Conservation (phyloP, 805 yeast species). For the Cyberlindnera xishuangbannaensis region DNA sequence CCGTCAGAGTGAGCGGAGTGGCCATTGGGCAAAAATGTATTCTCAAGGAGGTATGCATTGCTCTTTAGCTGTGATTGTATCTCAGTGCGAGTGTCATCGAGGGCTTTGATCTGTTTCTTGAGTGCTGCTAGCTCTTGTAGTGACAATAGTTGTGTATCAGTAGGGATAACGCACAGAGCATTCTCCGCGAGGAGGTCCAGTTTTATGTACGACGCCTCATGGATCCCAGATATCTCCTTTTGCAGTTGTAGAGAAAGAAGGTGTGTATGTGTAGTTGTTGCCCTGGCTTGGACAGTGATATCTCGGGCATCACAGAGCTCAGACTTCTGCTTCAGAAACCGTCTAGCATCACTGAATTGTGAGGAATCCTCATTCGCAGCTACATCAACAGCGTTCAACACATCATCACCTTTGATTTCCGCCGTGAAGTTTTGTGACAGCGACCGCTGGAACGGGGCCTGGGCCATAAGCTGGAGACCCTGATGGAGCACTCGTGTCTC, state of each 20-base stretch:
- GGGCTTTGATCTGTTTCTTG: constrained; percentile 5
- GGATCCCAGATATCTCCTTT: constrained; percentile 11
- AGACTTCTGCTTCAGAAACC: constrained; percentile 6
- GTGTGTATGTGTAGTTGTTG: constrained; percentile 3
- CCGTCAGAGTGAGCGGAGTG: no score
- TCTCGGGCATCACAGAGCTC: constrained; percentile 5
- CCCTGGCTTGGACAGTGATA: constrained; percentile 5
- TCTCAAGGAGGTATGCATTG: constrained; percentile 9
- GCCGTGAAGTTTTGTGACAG: constrained; percentile 10
- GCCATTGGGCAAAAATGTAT: constrained; percentile 1
- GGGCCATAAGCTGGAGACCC: constrained; percentile 14
- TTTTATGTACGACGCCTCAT: constrained; percentile 13
- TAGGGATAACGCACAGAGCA: constrained; percentile 14
- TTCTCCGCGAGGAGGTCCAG: constrained; percentile 19
- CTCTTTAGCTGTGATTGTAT: constrained; percentile 12
- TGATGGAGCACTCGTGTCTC: constrained; percentile 7
- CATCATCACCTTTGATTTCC: constrained; percentile 2
- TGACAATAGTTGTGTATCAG: constrained; percentile 9
- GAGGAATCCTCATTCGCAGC: constrained; percentile 1
- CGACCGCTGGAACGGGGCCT: constrained; percentile 19
- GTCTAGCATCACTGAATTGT: constrained; percentile 16
- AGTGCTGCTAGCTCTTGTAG: constrained; percentile 12
- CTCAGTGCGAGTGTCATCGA: constrained; percentile 13
- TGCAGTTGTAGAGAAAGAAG: constrained; percentile 11
- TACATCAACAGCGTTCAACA: constrained; percentile 5